Percentiles rank a stretch among this genome's conserved stretches.
Evolutionary conservation across 768 basidiomycete species (phyloP).

Genomic region (Pisolithus microcarpus): DNA sequence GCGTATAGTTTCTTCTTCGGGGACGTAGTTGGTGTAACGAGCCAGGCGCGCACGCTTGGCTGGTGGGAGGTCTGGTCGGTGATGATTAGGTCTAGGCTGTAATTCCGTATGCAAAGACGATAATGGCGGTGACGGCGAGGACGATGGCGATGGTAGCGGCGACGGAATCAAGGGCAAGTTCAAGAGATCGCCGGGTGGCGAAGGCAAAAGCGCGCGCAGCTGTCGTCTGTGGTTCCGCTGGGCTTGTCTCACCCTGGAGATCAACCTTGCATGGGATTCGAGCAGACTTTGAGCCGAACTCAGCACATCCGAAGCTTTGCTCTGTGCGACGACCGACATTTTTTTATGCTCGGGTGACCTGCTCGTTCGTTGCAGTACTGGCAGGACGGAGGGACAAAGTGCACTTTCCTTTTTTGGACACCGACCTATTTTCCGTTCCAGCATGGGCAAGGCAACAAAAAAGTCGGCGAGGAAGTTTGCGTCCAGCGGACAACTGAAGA

Average conservation of each 20-base stretch:
- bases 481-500: slow-evolving; percentile 81
- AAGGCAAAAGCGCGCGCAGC: slow-evolving; percentile 42
- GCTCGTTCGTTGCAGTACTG: background rate
- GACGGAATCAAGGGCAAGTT: slow-evolving; percentile 53
- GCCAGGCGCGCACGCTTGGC: slow-evolving; percentile 65
- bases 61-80: slow-evolving; percentile 50
- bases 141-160: slow-evolving; percentile 43
- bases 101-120: slow-evolving; percentile 27
- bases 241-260: slow-evolving; percentile 45
- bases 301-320: slow-evolving; percentile 41
- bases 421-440: background rate
- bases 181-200: slow-evolving; percentile 50
- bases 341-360: background rate
- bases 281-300: slow-evolving; percentile 60
- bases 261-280: slow-evolving; percentile 50
- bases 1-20: slow-evolving; percentile 92
- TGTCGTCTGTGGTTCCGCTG: slow-evolving; percentile 54
- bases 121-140: slow-evolving; percentile 44
- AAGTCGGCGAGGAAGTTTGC: slow-evolving; percentile 88
- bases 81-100: slow-evolving; percentile 32
- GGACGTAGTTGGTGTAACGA: slow-evolving; percentile 75
- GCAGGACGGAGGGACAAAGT: background rate
- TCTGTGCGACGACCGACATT: slow-evolving; percentile 9
- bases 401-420: slow-evolving; percentile 13
- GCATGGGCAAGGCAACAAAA: slow-evolving; percentile 52